Base-by-base conservation (phyloP, 2,329 filamentous ascomycete genomes). In the Hypoxylon sp. region DNA sequence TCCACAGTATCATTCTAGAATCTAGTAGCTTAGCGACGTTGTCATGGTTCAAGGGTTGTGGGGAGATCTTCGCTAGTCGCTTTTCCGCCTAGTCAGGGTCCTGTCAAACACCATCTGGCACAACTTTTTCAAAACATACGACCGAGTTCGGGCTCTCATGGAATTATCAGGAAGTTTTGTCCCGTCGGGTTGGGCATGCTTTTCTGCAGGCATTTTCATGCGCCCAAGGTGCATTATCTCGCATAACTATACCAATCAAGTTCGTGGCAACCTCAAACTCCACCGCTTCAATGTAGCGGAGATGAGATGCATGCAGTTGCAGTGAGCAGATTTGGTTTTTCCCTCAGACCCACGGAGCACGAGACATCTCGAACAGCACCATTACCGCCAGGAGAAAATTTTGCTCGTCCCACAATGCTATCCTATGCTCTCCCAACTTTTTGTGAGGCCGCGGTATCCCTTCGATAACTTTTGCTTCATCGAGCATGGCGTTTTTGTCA, bases 1-100 rank as follows among this genome's bases (percentile, higher is more conserved):
- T 52, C 56, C 56, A 51, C 50, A 41, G n/a, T 49, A 25, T 12
- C 20, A 38, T 56, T 56, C 52, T 53, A 27, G 52, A 51, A 50
- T 36, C 16, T 51, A 15, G 36, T 43, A 43, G 23, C 30, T 29
- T 29, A 43, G 44, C 47, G 40, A 40, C 19, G 30, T 38, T 43
- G 37, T 27, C 40, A 40, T 50, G 35, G 21, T 26, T 37, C 20
- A 26, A 32, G 27, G 44, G 15, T 36, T 37, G 37, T 56, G 51
- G 41, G 41, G 19, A 30, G 27, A 35, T 31, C 26, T 40, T 25
- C 31, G 21, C 45, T 34, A 19, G 44, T n/a, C 34, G 19, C 37
- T 29, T 30, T 44, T 32, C 25, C 26, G 13, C 20, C 21, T 37
- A 25, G 31, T 41, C 20, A 57, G 42, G 46, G 50, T 30, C 43